Base-by-base conservation (phyloP, 306 rosid species). In the Rosa chinensis region DNA sequence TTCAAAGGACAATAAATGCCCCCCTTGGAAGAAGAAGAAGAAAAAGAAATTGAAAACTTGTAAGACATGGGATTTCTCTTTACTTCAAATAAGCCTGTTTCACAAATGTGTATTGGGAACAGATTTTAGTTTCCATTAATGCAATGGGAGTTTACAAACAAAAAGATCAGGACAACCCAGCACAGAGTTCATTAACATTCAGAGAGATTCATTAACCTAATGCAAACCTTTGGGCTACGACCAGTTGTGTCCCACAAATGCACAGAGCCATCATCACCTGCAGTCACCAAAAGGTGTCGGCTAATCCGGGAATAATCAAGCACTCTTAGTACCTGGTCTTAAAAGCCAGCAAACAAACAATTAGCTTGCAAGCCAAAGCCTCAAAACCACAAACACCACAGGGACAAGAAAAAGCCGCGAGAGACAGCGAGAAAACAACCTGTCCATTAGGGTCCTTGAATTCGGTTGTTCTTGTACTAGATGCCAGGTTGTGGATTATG, bases 221-320 rank as follows among this genome's bases (percentile, higher is more conserved):
- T 64, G 58, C 84, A 66, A 79, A 96, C 99, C 98, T 93, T 96
- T 70, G 99, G 99, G 79, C 79, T 89, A 79, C 98, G 96, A 37
- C 97, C 94, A 59, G 98, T 96, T 50, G 98, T 88, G 86, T 96
- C 99, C 99, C 99, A 96, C 87, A 96, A 85, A 89, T 93, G 98
- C 45, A 91, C 88, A 4, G 96, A 90, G 73, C 99, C 99, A 72
- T 93, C 98, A 75, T 96, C 99, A 85, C 99, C 99, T 75, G 99
- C 97, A 52, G 98, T 96, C 83, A 86, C 96, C 69, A 93, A 88
- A 71, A 96, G 97, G 87, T 96, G 98, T 71, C 98, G 86, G 85
- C 97, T 96, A 77, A 86, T 85, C 81, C 93, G 96, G 35, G 99
- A 96, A 89, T 93, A 96, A 80, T 93, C 99, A 80, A 96, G 97